These are phyloP conservation scores for Beauveria caledonica DNA, from an alignment of 2,329 filamentous ascomycete genomes.

Conservation along the genomic window DNA sequence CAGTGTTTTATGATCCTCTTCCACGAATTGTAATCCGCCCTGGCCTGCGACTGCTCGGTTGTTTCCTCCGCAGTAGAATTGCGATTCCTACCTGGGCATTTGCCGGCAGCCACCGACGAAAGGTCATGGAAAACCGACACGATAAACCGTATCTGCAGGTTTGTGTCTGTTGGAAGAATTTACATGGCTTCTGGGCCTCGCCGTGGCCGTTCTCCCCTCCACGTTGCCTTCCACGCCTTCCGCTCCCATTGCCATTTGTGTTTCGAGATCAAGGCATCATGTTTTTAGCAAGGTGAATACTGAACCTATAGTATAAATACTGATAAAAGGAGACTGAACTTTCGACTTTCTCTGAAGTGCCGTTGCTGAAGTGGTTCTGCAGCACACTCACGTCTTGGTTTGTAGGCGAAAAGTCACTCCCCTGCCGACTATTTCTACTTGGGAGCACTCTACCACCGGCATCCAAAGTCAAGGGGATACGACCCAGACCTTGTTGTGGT, in stretches of 20 bases:
- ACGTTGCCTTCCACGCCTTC: too few relatives aligned
- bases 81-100: neutral
- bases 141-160: neutral
- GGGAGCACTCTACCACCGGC: too few relatives aligned
- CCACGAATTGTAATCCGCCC: neutral
- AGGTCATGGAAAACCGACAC: slow-evolving; percentile 3
- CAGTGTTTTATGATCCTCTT: neutral
- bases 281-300: neutral
- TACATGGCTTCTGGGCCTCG: neutral
- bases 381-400: too few relatives aligned
- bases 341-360: too few relatives aligned
- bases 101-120: neutral
- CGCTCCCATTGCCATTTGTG: neutral
- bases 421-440: too few relatives aligned
- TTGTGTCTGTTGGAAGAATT: neutral
- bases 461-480: too few relatives aligned
- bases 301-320: neutral
- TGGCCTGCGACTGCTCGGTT: neutral
- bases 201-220: neutral
- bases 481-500: too few relatives aligned
- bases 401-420: too few relatives aligned
- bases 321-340: neutral
- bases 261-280: neutral
- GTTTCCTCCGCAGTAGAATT: neutral
- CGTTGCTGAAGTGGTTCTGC: too few relatives aligned